Base-by-base conservation (phyloP, 1,284 basidiomycete genomes). In the Trichosporon sp. region DNA sequence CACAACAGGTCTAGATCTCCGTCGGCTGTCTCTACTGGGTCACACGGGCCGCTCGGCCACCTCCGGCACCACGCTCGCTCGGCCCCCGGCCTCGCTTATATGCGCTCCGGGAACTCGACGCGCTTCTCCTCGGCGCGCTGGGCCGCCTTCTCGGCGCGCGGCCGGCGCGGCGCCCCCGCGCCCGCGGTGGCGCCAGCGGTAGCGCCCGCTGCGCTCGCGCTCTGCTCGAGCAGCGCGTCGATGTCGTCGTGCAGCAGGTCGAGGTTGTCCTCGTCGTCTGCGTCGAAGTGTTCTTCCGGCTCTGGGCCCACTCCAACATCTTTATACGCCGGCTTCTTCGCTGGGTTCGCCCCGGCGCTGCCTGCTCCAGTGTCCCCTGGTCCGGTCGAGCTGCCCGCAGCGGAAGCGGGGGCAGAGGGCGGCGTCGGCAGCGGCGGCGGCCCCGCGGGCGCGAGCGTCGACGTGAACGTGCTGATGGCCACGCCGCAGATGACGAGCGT, bases 231-330 rank as follows among this genome's bases (percentile, higher is more conserved):
- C 23, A 67, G 62, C 32, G 44, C 62, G 23, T 68, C 56, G 2
- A 68, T 32, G 18, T 44, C 25, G 13, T 65, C 65, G 15, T 42
- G 32, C 13, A 47, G 38, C 23, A 29, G 44, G 53, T 25, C 44
- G 32, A 34, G 34, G 29, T 70, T 42, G 12, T 65, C 42, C 47
- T 51, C 47, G n/a, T 21, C 47, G 34, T 51, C 47, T 15, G 47
- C 47, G 34, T 68, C 60, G 31, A 60, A 64, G 13, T 53, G 38
- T 8, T n/a, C 60, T 7, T 75, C 74, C 23, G 77, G 75, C 25
- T 79, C 78, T 13, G 75, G 73, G 2, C 77, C 76, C 2, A 76
- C 75, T 9, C 69, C 73, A 67, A 76, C 74, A 58, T 80, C 79
- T 7, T 70, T 72, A 15, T 60, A 60, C 15, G 13, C 29, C 1